phyloP scores from a whole-genome alignment of 768 basidiomycete genomes.

The Collybia sordida region DNA sequence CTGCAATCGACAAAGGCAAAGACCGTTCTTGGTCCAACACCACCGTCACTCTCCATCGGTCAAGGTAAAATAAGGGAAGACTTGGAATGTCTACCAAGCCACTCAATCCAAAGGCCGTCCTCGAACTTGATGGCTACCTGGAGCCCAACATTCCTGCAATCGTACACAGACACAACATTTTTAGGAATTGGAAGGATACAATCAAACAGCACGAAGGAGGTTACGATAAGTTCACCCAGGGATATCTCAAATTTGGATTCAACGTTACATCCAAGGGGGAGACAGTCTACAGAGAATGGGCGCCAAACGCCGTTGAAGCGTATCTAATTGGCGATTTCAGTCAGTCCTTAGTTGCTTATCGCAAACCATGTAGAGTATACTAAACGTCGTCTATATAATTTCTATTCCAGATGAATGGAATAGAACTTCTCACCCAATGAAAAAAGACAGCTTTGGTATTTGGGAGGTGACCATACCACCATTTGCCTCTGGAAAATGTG shows the following conservation, averaged over 20 bases:
- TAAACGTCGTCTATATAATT: neutral
- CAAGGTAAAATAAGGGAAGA: neutral
- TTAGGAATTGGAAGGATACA: slow-evolving; percentile 72
- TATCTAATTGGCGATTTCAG: slow-evolving; percentile 95
- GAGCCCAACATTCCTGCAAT: slow-evolving; percentile 71
- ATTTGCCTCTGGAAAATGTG: slow-evolving; percentile 62
- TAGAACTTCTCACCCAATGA: slow-evolving; percentile 83
- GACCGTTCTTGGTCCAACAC: slow-evolving; percentile 11
- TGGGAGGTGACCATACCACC: slow-evolving; percentile 86
- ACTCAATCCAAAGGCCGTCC: slow-evolving; percentile 58
- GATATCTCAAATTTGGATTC: slow-evolving; percentile 80
- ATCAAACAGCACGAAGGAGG: slow-evolving; percentile 85
- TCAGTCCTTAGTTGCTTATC: slow-evolving; percentile 41
- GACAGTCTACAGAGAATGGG: slow-evolving; percentile 93
- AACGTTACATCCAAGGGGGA: slow-evolving; percentile 65
- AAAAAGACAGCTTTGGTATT: slow-evolving; percentile 78
- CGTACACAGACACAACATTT: slow-evolving; percentile 63
- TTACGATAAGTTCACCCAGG: slow-evolving; percentile 74
- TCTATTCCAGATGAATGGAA: slow-evolving; percentile 76
- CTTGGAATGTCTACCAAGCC: slow-evolving; percentile 39
- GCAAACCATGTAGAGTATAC: neutral
- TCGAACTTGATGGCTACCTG: slow-evolving; percentile 72
- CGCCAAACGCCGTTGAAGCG: slow-evolving; percentile 84
- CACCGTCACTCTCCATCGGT: slow-evolving; percentile 17
- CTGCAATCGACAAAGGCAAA: neutral